phyloP scores from a whole-genome alignment of 106 monocot genomes.

The Phalaenopsis aphrodite region DNA sequence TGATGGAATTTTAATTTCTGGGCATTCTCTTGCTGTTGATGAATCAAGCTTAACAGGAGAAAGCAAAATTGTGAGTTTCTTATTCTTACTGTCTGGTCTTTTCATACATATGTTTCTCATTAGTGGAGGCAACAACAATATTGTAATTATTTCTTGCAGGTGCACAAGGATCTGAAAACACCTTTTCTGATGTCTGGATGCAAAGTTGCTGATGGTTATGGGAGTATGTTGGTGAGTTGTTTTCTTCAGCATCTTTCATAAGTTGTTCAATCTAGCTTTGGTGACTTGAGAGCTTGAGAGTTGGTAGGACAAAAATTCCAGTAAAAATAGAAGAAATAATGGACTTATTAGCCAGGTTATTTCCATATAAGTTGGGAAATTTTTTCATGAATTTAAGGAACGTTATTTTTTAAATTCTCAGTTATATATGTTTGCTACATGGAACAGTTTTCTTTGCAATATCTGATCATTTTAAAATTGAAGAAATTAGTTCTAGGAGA shows the following conservation, averaged over 20 bases:
- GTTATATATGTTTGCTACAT: not conserved
- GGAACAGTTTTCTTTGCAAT: not conserved
- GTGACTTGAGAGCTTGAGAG: not conserved
- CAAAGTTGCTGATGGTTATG: slow-evolving; percentile 98
- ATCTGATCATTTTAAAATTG: slow-evolving; percentile 2
- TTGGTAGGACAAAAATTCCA: not conserved
- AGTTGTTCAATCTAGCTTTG: not conserved
- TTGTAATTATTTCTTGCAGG: slow-evolving; percentile 31
- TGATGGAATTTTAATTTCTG: slow-evolving; percentile 74
- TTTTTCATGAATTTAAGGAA: not conserved
- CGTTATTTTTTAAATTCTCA: not conserved
- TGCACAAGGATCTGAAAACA: slow-evolving; percentile 63
- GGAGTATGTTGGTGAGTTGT: slow-evolving; percentile 79
- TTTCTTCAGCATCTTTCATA: not conserved
- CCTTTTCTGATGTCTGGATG: slow-evolving; percentile 99
- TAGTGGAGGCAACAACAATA: not conserved
- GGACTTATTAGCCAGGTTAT: not conserved
- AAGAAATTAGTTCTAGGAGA: not conserved
- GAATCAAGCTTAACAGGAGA: slow-evolving; percentile 99
- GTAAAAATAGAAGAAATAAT: not conserved
- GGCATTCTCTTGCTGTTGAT: slow-evolving; percentile 82
- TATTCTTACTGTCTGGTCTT: not conserved
- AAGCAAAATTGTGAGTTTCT: slow-evolving; percentile 71
- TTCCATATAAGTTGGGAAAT: not conserved
- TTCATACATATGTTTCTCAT: not conserved